phyloP scores from a whole-genome alignment of 1,284 basidiomycete species.

The Cryptococcus deneoformans region DNA sequence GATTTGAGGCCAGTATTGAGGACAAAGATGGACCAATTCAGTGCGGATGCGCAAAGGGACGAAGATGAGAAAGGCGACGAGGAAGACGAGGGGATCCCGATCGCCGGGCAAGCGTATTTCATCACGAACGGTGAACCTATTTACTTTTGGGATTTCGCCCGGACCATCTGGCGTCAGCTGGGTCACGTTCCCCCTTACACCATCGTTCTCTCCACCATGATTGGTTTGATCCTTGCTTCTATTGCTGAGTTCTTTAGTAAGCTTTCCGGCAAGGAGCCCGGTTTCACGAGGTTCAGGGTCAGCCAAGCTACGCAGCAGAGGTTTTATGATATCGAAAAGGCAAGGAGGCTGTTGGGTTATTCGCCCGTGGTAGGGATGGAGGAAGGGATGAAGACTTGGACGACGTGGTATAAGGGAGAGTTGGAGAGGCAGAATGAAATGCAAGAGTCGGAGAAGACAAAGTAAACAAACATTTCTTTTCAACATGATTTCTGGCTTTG shows the following conservation, averaged over 20 bases:
- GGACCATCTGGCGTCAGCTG: constrained; percentile 78
- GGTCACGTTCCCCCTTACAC: constrained; percentile 59
- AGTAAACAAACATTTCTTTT: constrained; percentile 16
- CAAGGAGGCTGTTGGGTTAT: constrained; percentile 86
- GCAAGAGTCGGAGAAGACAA: constrained; percentile 31
- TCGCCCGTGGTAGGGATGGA: constrained; percentile 85
- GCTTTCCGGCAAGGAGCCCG: constrained; percentile 75
- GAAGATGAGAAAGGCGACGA: constrained; percentile 15
- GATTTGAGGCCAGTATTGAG: constrained; percentile 62
- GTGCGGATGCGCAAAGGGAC: constrained; percentile 41
- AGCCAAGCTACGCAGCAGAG: constrained; percentile 63
- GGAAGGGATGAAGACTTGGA: constrained; percentile 71
- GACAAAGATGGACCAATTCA: constrained; percentile 56
- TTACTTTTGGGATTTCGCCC: constrained; percentile 94
- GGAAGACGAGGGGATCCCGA: constrained; percentile 56
- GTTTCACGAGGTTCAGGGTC: constrained; percentile 86
- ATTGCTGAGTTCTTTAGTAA: constrained; percentile 72
- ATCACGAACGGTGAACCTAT: constrained; percentile 97
- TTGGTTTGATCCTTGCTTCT: constrained; percentile 69
- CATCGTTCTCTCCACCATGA: constrained; percentile 60
- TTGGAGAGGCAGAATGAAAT: constrained; percentile 28
- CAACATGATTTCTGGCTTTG: no score
- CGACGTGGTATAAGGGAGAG: constrained; percentile 42
- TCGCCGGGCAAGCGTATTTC: constrained; percentile 94
- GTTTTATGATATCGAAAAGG: constrained; percentile 96